Conservation (phyloP, 176 grass and related monocot genomes). For the Zoysia pacifica region DNA sequence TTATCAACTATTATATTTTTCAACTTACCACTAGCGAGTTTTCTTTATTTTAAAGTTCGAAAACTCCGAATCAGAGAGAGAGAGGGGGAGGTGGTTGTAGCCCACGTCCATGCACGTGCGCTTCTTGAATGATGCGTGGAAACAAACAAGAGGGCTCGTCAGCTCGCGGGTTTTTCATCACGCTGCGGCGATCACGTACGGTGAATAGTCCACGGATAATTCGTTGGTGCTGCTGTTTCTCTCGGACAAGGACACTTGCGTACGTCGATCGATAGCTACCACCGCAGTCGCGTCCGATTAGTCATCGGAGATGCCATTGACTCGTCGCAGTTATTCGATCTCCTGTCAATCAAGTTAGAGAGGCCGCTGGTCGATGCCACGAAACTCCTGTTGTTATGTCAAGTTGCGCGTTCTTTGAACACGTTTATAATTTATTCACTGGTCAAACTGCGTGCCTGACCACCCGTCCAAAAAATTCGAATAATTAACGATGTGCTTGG, state of each 20-base stretch:
- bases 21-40: background rate
- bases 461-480: too few relatives aligned
- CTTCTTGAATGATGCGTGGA: too few relatives aligned
- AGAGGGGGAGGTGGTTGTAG: background rate
- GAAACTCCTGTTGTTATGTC: background rate
- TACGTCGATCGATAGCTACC: background rate
- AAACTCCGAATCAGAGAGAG: background rate
- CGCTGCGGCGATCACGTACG: background rate
- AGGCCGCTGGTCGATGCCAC: background rate
- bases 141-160: background rate
- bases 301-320: background rate
- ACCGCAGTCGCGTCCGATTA: background rate
- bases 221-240: background rate
- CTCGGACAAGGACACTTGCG: background rate
- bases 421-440: background rate
- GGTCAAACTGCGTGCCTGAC: background rate
- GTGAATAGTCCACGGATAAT: background rate
- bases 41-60: background rate
- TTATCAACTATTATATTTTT: too few relatives aligned
- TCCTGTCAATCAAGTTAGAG: background rate
- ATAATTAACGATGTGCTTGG: conserved; percentile 3
- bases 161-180: background rate
- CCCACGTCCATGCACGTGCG: background rate
- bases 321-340: background rate
- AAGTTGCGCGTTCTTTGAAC: background rate